Percentiles rank a stretch among this genome's conserved stretches.
Evolutionary conservation across 2,329 filamentous ascomycete genomes (phyloP).

Genomic region (Claviceps africana): DNA sequence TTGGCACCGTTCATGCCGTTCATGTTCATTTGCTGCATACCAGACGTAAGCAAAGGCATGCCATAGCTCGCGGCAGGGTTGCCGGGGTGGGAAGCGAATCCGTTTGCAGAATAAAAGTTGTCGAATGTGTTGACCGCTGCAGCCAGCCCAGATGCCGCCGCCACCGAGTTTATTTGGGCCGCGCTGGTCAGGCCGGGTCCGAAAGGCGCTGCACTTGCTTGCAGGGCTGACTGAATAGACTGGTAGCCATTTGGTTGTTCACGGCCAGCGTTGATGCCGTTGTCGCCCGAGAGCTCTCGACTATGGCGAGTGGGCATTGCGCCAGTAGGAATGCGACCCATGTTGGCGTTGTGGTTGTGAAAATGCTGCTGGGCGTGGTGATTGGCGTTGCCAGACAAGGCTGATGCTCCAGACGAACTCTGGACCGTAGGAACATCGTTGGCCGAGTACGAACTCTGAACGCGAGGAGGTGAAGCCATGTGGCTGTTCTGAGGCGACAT

Average conservation of each 20-base stretch:
- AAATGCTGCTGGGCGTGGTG: slow-evolving; percentile 49
- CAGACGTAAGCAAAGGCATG: slow-evolving; percentile 44
- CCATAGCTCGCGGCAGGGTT: slow-evolving; percentile 13
- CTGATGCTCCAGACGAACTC: slow-evolving; percentile 39
- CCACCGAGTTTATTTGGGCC: slow-evolving; percentile 14
- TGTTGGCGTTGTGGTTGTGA: slow-evolving; percentile 68
- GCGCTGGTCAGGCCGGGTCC: slow-evolving; percentile 39
- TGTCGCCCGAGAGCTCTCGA: slow-evolving; percentile 52
- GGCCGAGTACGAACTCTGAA: slow-evolving; percentile 80
- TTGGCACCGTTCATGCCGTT: slow-evolving; percentile 28
- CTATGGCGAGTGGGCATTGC: slow-evolving; percentile 54
- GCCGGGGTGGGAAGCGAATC: slow-evolving; percentile 16
- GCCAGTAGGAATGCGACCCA: slow-evolving; percentile 63
- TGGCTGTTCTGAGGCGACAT: slow-evolving; percentile 35
- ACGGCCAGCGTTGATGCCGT: slow-evolving; percentile 23
- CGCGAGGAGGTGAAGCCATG: slow-evolving; percentile 53
- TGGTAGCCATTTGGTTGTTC: slow-evolving; percentile 37
- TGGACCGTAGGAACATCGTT: slow-evolving; percentile 82
- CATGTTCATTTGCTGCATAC: slow-evolving; percentile 53
- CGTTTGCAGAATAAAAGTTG: slow-evolving; percentile 19
- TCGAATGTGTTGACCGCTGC: slow-evolving; percentile 16
- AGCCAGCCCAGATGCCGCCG: slow-evolving; percentile 12
- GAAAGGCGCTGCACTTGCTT: slow-evolving; percentile 68
- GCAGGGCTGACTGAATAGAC: slow-evolving; percentile 57
- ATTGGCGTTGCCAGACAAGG: slow-evolving; percentile 33